Conservation (phyloP, 192 early-diverging fungal genomes). For the Hyaloraphidium curvatum region DNA sequence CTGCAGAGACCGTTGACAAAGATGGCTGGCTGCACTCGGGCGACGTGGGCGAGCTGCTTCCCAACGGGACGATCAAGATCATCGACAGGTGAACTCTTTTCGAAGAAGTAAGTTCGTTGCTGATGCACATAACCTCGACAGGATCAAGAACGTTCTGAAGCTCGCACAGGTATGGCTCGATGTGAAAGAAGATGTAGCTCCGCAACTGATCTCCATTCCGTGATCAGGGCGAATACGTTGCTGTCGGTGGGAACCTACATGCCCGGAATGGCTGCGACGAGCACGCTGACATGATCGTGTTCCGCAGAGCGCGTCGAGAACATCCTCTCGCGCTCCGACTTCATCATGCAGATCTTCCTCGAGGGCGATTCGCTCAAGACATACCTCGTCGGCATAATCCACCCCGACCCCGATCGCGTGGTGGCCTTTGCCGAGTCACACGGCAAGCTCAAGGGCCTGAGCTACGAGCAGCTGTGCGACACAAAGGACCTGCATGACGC, state of each 20-base stretch:
- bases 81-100: slow-evolving; percentile 2
- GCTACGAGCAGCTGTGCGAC: slow-evolving; percentile 31
- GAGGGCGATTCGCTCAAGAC: slow-evolving; percentile 62
- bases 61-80: not conserved
- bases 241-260: slow-evolving; percentile 30
- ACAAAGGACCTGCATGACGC: slow-evolving; percentile 28
- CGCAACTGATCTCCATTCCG: too few species aligned
- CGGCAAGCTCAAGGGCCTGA: slow-evolving; percentile 16
- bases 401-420: slow-evolving; percentile 41
- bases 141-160: not conserved
- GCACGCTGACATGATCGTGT: too few species aligned
- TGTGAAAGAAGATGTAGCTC: too few species aligned
- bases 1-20: slow-evolving; percentile 28
- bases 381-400: slow-evolving; percentile 51
- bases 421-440: slow-evolving; percentile 23
- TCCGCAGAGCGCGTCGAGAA: too few species aligned
- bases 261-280: too few species aligned
- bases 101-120: too few species aligned
- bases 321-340: slow-evolving; percentile 27
- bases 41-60: not conserved
- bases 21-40: slow-evolving; percentile 60
- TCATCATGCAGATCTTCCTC: slow-evolving; percentile 53
- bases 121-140: too few species aligned
- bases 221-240: slow-evolving; percentile 4
- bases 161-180: too few species aligned